Evolutionary conservation across 2,329 filamentous ascomycete species (phyloP), one percentile per base, ranked within the genome.

Genomic region (Arthrobotrys conoides): DNA sequence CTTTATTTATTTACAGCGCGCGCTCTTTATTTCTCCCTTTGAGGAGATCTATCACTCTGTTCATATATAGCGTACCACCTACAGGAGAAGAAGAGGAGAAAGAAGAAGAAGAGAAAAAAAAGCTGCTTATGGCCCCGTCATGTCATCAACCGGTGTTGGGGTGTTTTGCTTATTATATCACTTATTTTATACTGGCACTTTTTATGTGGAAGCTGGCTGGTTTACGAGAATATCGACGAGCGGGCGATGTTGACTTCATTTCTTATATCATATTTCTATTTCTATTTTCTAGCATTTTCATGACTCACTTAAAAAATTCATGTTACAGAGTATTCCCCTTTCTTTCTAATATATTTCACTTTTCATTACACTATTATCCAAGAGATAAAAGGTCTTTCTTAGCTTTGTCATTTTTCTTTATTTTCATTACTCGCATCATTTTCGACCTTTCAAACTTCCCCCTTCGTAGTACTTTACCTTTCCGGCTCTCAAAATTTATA

Each of bases 71-170:
- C 70, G 51, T 61, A 61, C 57, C 51, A 73, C 70, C 61, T 46
- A 73, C 70, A 61, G 48, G 41, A 61, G 49, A 24, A 24, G 57
- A 61, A 66, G 41, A 66, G 57, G 36, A 61, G 38, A 44, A n/a
- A 30, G 41, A 46, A 46, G 41, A 6, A 46, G 41, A 30, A 64
- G 30, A 64, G 30, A 36, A 66, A 72, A 72, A 73, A 66, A 65
- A 73, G 48, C 65, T 59, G 51, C 51, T 61, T 61, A 59, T 73
- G 61, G 70, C 63, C 46, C 61, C 59, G 59, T 73, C 61, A 73
- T 73, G 61, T 73, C 70, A 73, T 73, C 61, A 51, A 51, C 38
- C 61, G 70, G 70, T 73, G 70, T 73, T 73, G 63, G 63, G 57
- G 70, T 73, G 70, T 73, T 73, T 46, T 73, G 59, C 59, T 73